Conservation (phyloP, 2,329 filamentous ascomycete genomes). For the Colletotrichum salicis region DNA sequence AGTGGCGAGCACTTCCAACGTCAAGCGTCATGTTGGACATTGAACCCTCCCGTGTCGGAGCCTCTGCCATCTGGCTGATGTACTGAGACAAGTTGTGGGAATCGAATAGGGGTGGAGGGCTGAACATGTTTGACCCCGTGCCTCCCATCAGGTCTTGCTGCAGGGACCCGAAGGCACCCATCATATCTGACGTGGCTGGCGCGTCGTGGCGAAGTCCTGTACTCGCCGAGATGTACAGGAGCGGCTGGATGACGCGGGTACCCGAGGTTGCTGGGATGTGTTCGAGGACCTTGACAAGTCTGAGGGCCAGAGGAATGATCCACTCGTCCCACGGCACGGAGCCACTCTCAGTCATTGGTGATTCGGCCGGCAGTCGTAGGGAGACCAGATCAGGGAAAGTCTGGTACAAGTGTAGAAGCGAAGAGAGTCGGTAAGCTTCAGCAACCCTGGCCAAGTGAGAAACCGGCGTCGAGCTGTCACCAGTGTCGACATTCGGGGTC, state of each 20-base stretch:
- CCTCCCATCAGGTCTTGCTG: conserved; percentile 31
- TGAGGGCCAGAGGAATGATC: conserved; percentile 48
- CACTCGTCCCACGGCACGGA: conserved; percentile 48
- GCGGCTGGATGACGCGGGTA: conserved; percentile 49
- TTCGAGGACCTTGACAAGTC: conserved; percentile 46
- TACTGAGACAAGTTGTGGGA: conserved; percentile 26
- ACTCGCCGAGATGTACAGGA: conserved; percentile 50
- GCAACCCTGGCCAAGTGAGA: conserved; percentile 48
- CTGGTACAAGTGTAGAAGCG: conserved; percentile 52
- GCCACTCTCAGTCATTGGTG: conserved; percentile 23
- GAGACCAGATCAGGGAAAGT: conserved; percentile 49
- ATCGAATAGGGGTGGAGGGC: conserved; percentile 17
- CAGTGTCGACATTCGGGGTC: conserved; percentile 40
- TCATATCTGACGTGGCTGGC: conserved; percentile 27
- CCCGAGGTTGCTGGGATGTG: conserved; percentile 48
- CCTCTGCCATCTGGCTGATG: conserved; percentile 36
- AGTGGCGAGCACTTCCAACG: conserved; percentile 50
- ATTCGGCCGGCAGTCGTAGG: conserved; percentile 41
- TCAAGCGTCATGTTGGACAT: conserved; percentile 45
- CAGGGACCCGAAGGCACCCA: conserved; percentile 18
- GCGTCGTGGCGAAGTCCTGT: conserved; percentile 44
- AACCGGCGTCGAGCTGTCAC: conserved; percentile 41
- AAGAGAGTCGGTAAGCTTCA: conserved; percentile 50
- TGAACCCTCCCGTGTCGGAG: not conserved
- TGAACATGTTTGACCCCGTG: not conserved